Conservation (phyloP, 2,329 filamentous ascomycete species). For the Talaromyces atroroseus region DNA sequence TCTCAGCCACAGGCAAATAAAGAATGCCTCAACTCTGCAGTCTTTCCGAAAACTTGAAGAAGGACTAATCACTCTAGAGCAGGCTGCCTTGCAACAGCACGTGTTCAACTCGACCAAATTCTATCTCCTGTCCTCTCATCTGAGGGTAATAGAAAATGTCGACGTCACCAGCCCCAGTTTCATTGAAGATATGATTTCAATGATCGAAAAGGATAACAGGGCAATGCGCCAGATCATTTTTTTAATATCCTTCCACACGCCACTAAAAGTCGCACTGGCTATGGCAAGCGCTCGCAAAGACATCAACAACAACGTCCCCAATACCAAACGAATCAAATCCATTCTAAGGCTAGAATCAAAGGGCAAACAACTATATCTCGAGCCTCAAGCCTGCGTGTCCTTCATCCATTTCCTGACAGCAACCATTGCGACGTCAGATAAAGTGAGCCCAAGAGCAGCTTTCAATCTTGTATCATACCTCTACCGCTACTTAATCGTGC, state of each 20-base stretch:
- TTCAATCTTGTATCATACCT: constrained; percentile 45
- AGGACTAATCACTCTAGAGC: constrained; percentile 21
- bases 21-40: constrained; percentile 19
- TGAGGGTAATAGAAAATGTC: constrained; percentile 26
- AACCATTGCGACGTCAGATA: constrained; percentile 35
- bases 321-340: constrained; percentile 6
- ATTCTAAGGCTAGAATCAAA: constrained; percentile 9
- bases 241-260: constrained; percentile 31
- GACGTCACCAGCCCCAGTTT: constrained; percentile 32
- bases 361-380: constrained; percentile 18
- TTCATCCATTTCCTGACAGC: constrained; percentile 44
- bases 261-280: constrained; percentile 34
- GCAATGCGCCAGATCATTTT: constrained; percentile 27
- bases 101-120: constrained; percentile 22
- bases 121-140: constrained; percentile 25
- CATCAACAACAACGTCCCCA: constrained; percentile 5
- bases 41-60: constrained; percentile 25
- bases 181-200: constrained; percentile 24
- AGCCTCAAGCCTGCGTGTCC: constrained; percentile 34
- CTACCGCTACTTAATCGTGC: constrained; percentile 40
- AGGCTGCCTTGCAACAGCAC: constrained; percentile 24
- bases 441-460: constrained; percentile 35
- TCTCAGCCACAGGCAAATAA: constrained; percentile 20
- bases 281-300: constrained; percentile 22
- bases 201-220: constrained; percentile 26